phyloP scores from a whole-genome alignment of 257 asterid genomes.

The Solanum pennellii region DNA sequence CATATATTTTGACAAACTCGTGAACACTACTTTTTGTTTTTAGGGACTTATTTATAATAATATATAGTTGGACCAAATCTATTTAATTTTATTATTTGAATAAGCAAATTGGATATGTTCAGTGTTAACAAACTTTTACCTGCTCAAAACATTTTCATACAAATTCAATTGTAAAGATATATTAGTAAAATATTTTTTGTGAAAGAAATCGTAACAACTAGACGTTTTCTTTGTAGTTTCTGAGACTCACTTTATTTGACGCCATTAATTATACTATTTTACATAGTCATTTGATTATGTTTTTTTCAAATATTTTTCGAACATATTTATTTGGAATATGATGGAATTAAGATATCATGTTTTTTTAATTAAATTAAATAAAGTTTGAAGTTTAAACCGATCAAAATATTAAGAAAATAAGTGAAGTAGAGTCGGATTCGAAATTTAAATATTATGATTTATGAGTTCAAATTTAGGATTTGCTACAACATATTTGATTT shows the following conservation, averaged over 20 bases:
- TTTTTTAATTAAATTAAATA: background rate
- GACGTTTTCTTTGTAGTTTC: background rate
- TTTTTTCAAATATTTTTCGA: background rate
- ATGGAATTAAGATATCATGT: background rate
- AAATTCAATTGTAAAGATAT: background rate
- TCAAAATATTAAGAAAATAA: background rate
- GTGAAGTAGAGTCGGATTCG: background rate
- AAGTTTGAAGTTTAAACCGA: fast-evolving
- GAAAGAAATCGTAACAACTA: background rate
- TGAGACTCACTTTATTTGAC: background rate
- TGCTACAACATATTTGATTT: background rate
- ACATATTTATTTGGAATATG: background rate
- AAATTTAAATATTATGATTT: background rate
- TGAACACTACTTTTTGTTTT: background rate
- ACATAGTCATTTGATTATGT: background rate
- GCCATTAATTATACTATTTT: background rate
- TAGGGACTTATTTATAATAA: background rate
- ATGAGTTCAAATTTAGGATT: background rate
- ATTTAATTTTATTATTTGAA: background rate
- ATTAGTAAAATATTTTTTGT: background rate
- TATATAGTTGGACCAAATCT: background rate
- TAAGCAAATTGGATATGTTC: background rate
- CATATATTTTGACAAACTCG: background rate
- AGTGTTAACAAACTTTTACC: background rate
- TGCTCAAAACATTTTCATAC: background rate